A percentile compares a stretch with the other conserved stretches of the same genome.
Conservation (phyloP, 1,284 basidiomycete genomes). For the Marasmius oreades region DNA sequence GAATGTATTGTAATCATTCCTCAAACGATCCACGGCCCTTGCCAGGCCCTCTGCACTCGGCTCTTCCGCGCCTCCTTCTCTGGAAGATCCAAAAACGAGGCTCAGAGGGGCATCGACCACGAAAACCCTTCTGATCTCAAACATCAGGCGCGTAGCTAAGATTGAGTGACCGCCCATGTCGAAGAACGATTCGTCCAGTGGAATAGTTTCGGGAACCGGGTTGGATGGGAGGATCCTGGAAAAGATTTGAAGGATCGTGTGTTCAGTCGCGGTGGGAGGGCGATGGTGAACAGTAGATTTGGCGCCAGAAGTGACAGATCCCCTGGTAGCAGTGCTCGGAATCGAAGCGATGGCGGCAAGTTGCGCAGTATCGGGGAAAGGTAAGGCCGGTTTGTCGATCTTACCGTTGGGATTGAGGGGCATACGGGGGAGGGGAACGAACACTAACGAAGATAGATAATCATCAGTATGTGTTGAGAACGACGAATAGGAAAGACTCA, state of each 20-base stretch:
- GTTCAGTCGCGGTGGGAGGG: constrained; percentile 64
- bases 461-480: constrained; percentile 15
- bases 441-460: constrained; percentile 51
- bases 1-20: constrained; percentile 81
- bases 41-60: constrained; percentile 88
- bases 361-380: constrained; percentile 97
- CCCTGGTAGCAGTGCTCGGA: constrained; percentile 1
- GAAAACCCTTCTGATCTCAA: constrained; percentile 93
- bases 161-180: constrained; percentile 99
- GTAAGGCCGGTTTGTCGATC: constrained; percentile 97
- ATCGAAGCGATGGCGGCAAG: neutral
- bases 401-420: constrained; percentile 99
- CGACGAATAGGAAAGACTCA: constrained; percentile 33
- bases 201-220: constrained; percentile 67
- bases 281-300: constrained; percentile 31
- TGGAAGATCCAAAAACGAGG: constrained; percentile 66
- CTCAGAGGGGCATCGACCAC: constrained; percentile 91
- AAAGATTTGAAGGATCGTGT: constrained; percentile 84
- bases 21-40: constrained; percentile 72
- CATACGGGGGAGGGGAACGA: constrained; percentile 93
- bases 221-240: constrained; percentile 72
- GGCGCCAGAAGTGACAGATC: too few relatives aligned
- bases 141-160: constrained; percentile 94
- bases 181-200: constrained; percentile 95
- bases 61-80: constrained; percentile 44